Conservation (phyloP, 148 eudicot genomes). For the Vaccinium vitisidaea region DNA sequence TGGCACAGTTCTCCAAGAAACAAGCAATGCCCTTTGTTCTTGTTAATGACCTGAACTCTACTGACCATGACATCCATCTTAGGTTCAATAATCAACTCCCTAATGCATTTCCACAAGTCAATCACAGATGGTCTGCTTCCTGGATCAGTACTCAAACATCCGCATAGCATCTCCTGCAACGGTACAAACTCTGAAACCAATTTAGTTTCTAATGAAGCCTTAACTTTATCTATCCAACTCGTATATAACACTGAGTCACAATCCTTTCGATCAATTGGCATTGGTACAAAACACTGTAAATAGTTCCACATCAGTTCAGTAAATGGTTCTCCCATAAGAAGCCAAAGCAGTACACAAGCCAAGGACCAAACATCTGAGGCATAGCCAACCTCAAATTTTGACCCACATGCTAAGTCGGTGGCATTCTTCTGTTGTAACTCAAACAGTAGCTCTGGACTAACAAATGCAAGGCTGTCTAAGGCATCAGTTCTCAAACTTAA, state of each 20-base stretch:
- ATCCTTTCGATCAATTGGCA: constrained; percentile 20
- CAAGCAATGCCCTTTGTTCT: constrained; percentile 36
- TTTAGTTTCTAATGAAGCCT: constrained; percentile 26
- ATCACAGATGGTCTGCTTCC: constrained; percentile 47
- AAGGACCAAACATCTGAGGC: constrained; percentile 77
- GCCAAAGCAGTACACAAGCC: constrained; percentile 56
- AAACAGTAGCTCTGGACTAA: constrained; percentile 64
- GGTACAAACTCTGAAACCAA: constrained; percentile 27
- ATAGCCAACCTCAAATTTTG: constrained; percentile 27
- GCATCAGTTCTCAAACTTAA: constrained; percentile 19
- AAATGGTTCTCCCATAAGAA: constrained; percentile 61
- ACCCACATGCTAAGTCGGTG: constrained; percentile 29
- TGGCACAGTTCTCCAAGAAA: constrained; percentile 54
- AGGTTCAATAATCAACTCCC: constrained; percentile 33
- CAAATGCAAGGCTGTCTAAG: constrained; percentile 35
- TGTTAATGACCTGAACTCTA: constrained; percentile 20
- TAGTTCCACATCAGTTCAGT: constrained; percentile 32
- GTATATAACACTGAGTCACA: constrained; percentile 31
- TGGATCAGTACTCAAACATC: constrained; percentile 53
- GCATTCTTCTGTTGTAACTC: constrained; percentile 39
- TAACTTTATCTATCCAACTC: constrained; percentile 40
- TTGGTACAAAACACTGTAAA: constrained; percentile 22
- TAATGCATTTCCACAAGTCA: constrained; percentile 62
- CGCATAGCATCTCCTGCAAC: constrained; percentile 39
- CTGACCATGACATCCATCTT: constrained; percentile 22